Conservation (phyloP, 2,329 filamentous ascomycete species). For the Xylaria sp. region DNA sequence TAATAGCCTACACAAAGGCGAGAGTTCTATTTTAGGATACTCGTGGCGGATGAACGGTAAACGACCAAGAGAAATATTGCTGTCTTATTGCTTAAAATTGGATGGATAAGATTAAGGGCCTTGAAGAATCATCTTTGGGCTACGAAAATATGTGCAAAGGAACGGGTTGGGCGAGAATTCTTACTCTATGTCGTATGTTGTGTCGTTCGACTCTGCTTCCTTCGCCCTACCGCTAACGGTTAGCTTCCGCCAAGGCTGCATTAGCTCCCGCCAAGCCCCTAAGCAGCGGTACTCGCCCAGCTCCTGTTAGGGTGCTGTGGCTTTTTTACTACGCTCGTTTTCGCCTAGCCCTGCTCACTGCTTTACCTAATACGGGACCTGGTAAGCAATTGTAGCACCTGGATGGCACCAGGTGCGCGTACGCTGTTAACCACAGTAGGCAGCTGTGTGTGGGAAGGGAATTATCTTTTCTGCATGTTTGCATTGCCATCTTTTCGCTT, state of each 20-base stretch:
- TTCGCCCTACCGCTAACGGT: neutral
- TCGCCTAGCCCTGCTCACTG: neutral
- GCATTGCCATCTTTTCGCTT: slow-evolving; percentile 21
- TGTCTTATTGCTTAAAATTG: slow-evolving; percentile 20
- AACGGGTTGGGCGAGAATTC: slow-evolving; percentile 21
- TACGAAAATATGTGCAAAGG: slow-evolving; percentile 21
- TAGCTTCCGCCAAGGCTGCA: slow-evolving; percentile 7
- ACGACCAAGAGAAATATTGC: neutral
- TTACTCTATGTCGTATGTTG: slow-evolving; percentile 36
- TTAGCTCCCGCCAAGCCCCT: neutral
- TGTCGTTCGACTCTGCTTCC: slow-evolving; percentile 32
- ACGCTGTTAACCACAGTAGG: slow-evolving; percentile 8
- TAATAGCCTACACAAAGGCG: neutral
- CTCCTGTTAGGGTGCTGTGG: neutral
- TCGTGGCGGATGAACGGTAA: slow-evolving; percentile 17
- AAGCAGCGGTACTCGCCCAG: neutral
- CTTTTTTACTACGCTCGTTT: neutral
- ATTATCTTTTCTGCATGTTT: slow-evolving; percentile 1
- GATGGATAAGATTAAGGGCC: slow-evolving; percentile 24
- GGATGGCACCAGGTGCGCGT: neutral
- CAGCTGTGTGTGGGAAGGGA: neutral
- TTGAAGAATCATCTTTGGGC: neutral
- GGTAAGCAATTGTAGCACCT: neutral
- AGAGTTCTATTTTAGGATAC: slow-evolving; percentile 23
- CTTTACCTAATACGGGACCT: neutral